These are phyloP conservation scores for Dioscorea zingiberensis DNA, from an alignment of 106 monocot genomes.

Conservation along the genomic window DNA sequence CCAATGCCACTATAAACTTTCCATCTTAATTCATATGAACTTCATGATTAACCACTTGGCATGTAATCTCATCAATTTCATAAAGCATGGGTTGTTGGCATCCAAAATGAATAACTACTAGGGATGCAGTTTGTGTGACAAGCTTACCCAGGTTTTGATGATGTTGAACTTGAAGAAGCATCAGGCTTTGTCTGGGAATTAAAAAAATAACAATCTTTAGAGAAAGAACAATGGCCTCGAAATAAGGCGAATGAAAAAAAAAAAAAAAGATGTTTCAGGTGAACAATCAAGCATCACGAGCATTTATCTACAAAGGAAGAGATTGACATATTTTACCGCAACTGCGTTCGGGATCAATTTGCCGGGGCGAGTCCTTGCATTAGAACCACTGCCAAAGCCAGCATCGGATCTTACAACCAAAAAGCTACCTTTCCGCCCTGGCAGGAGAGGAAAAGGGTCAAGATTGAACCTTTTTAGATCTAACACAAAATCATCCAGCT, in stretches of 20 bases:
- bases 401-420: constrained; percentile 23
- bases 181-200: constrained; percentile 32
- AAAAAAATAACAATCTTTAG: neutral
- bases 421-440: constrained; percentile 13
- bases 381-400: constrained; percentile 2
- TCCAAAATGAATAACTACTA: neutral
- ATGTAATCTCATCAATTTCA: no score
- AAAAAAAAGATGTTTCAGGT: no score
- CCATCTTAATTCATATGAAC: no score
- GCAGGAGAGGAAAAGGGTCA: neutral
- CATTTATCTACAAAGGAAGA: neutral
- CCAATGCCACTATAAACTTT: no score
- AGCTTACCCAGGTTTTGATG: constrained; percentile 40
- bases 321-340: constrained; percentile 20
- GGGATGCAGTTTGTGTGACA: neutral
- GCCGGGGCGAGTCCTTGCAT: constrained; percentile 1
- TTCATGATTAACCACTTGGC: no score
- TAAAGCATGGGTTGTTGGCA: no score
- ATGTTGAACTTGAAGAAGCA: constrained; percentile 23
- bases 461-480: neutral
- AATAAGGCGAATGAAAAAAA: neutral
- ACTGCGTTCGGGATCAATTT: constrained; percentile 36
- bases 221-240: neutral
- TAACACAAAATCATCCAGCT: neutral
- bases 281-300: no score